Base-by-base conservation (phyloP, 805 yeast species). In the Kodamaea jinghongensis region DNA sequence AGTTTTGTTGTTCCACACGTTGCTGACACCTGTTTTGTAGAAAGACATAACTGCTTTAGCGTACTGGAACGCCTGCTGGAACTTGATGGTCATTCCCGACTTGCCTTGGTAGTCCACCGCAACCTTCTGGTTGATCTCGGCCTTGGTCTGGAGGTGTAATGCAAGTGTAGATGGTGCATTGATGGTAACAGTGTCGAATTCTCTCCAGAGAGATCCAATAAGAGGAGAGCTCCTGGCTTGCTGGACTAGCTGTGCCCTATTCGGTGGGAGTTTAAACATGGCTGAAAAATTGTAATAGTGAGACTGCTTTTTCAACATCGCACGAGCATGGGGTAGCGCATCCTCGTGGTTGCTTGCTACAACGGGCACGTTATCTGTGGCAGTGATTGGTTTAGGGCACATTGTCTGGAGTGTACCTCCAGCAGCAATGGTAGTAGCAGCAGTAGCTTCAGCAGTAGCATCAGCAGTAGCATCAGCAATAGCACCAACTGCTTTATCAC, bases 21-120 rank as follows among this genome's bases (percentile, higher is more conserved):
- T 75, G 14, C 62, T 56, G 2, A 83, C 65, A 1, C 91, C 90
- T 2, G 62, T 55, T 44, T 74, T 73, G 61, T 83, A 83, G 54
- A 81, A 80, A 4, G 55, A 55, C 29, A 81, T 49, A 31, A 78
- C 47, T 2, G 61, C 46, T 49, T 73, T 71, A 4, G 75, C 78
- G 46, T 71, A 71, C 1, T 68, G 60, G 15, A 59, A 51, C 49
- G 66, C 66, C 47, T 76, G 77, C 38, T 63, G 67, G 17, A 51
- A 27, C 38, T 52, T 57, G 31, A 65, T 43, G n/a, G 33, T 26
- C 2, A 50, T 5, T 4, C 46, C 46, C 14, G 42, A 31, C 6
- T 43, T 45, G 11, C 48, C 47, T 2, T 54, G 50, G 36, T 59
- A 51, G 6, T 38, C 44, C 4, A 22, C 30, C 5, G 49, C 51